Percentiles rank a stretch among this genome's conserved stretches.
phyloP scores from a whole-genome alignment of 306 rosid species.

The Prosopis cineraria region DNA sequence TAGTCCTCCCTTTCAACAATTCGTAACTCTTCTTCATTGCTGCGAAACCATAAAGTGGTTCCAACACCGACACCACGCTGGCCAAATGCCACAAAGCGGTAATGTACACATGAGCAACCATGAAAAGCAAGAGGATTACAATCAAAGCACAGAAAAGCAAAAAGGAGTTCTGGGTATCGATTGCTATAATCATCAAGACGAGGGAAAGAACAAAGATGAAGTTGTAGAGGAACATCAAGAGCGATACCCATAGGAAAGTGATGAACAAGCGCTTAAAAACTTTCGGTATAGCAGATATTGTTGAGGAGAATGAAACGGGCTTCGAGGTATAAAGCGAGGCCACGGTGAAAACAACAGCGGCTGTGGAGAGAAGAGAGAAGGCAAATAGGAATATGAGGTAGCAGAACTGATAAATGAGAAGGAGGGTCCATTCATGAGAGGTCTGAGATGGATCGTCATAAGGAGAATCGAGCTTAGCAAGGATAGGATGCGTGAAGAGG shows the following conservation, averaged over 20 bases:
- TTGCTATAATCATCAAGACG: constrained; percentile 53
- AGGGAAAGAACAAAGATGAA: constrained; percentile 49
- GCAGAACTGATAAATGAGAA: constrained; percentile 70
- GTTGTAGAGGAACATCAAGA: constrained; percentile 71
- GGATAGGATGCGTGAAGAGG: constrained; percentile 84
- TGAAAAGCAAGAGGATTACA: constrained; percentile 47
- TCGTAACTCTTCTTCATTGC: constrained; percentile 93
- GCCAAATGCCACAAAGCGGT: constrained; percentile 94
- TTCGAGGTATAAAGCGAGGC: constrained; percentile 92
- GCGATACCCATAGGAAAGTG: constrained; percentile 82
- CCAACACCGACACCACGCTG: constrained; percentile 87
- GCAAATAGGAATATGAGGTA: constrained; percentile 91
- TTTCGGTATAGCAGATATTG: constrained; percentile 82
- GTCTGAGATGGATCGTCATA: constrained; percentile 58
- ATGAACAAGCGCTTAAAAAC: constrained; percentile 83
- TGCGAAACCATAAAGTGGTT: constrained; percentile 68
- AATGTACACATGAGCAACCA: constrained; percentile 75
- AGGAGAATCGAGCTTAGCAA: constrained; percentile 64
- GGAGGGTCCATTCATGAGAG: constrained; percentile 75
- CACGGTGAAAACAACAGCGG: constrained; percentile 92
- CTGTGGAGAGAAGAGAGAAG: constrained; percentile 94
- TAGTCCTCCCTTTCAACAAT: constrained; percentile 69
- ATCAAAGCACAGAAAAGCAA: constrained; percentile 43
- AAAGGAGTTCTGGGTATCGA: constrained; percentile 48
- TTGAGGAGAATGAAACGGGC: constrained; percentile 71